These are phyloP conservation scores for Lasiosphaeris hirsuta DNA, from an alignment of 495 filamentous ascomycete species.

Conservation along the genomic window DNA sequence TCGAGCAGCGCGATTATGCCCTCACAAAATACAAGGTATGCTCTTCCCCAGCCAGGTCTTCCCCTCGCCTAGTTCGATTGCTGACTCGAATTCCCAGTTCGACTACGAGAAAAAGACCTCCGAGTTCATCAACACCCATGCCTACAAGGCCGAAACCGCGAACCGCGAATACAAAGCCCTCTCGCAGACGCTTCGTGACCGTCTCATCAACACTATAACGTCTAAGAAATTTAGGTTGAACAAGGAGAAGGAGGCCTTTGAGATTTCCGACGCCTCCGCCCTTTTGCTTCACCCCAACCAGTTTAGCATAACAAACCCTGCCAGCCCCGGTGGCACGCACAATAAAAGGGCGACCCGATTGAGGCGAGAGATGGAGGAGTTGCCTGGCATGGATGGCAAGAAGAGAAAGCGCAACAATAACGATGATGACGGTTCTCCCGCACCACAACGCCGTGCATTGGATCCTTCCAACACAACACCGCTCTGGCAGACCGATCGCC, in stretches of 20 bases:
- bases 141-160: conserved; percentile 69
- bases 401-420: conserved; percentile 79
- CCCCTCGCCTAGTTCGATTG: neutral
- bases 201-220: conserved; percentile 72
- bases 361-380: conserved; percentile 74
- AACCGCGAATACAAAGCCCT: conserved; percentile 76
- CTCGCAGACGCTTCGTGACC: conserved; percentile 75
- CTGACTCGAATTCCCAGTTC: conserved; percentile 37
- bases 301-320: conserved; percentile 75
- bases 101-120: conserved; percentile 53
- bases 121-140: conserved; percentile 50
- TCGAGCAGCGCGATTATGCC: conserved; percentile 78
- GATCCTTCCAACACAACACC: conserved; percentile 51
- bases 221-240: conserved; percentile 71
- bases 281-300: conserved; percentile 89
- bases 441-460: conserved; percentile 47
- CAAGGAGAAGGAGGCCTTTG: conserved; percentile 83
- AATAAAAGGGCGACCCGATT: conserved; percentile 79
- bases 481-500: conserved; percentile 49
- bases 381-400: conserved; percentile 61
- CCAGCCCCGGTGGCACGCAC: conserved; percentile 76
- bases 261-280: conserved; percentile 84
- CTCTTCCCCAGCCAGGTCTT: conserved; percentile 1
- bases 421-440: conserved; percentile 70
- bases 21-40: conserved; percentile 73